Conservation (phyloP, 139 green algal species). For the Zygnema circumcarinatum region DNA sequence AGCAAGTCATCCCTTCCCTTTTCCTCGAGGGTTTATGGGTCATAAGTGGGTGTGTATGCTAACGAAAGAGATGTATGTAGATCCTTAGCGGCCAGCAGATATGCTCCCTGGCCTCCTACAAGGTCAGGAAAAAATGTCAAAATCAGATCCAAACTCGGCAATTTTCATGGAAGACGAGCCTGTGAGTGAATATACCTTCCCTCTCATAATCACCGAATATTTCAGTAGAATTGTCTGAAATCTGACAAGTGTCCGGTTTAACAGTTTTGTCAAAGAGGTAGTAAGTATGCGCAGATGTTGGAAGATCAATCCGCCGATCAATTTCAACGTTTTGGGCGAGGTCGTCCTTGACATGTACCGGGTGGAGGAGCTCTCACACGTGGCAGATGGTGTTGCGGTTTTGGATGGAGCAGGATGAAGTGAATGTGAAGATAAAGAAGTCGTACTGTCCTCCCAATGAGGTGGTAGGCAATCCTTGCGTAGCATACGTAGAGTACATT, state of each 20-base stretch:
- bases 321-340: no score
- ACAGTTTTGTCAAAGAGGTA: no score
- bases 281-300: no score
- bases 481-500: conserved; percentile 93
- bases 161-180: conserved; percentile 88
- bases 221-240: no score
- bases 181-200: conserved; percentile 14
- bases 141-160: conserved; percentile 93
- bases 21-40: neutral
- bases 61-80: no score
- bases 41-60: no score
- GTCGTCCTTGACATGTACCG: no score
- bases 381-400: no score
- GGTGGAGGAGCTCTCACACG: no score
- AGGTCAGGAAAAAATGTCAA: conserved; percentile 99
- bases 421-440: conserved; percentile 98
- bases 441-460: conserved; percentile 85
- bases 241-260: no score
- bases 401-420: conserved; percentile 73
- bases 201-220: neutral
- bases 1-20: conserved; percentile 10
- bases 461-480: conserved; percentile 90
- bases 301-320: no score
- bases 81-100: no score
- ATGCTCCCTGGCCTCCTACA: conserved; percentile 65